phyloP scores from a whole-genome alignment of 176 grass and related monocot species.

The Ampelocalamus luodianensis region DNA sequence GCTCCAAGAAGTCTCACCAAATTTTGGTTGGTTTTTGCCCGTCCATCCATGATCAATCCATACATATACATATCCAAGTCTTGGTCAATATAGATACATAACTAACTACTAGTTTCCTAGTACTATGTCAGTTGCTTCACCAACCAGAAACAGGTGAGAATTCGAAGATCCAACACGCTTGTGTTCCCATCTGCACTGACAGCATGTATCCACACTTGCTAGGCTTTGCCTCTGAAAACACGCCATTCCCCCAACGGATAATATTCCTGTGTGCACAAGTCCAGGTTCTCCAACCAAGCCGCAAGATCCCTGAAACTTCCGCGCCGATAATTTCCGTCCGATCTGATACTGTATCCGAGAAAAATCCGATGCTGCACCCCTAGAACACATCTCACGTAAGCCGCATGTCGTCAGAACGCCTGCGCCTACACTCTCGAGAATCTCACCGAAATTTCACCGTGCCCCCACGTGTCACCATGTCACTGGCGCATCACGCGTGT shows the following conservation, averaged over 20 bases:
- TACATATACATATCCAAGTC: too few relatives aligned
- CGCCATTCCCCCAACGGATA: neutral
- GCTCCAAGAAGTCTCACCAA: too few relatives aligned
- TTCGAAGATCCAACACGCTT: neutral
- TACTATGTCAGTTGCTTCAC: neutral
- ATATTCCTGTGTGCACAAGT: neutral
- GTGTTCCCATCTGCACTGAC: neutral
- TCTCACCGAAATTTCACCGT: neutral
- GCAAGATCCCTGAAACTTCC: slow-evolving; percentile 27
- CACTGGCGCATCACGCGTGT: neutral
- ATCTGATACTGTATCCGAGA: too few relatives aligned
- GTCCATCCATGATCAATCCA: too few relatives aligned
- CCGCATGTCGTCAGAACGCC: neutral
- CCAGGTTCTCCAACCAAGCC: neutral
- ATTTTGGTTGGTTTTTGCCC: too few relatives aligned
- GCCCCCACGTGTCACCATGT: neutral
- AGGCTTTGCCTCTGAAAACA: neutral
- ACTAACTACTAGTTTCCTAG: too few relatives aligned
- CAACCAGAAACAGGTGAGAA: neutral
- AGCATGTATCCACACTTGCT: neutral
- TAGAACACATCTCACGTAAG: neutral
- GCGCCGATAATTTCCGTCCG: neutral
- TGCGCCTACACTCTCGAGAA: neutral
- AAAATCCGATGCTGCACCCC: too few relatives aligned
- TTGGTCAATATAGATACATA: too few relatives aligned